These are phyloP conservation scores for Hyphopichia burtonii DNA, from an alignment of 1,139 yeast species.

Conservation along the genomic window DNA sequence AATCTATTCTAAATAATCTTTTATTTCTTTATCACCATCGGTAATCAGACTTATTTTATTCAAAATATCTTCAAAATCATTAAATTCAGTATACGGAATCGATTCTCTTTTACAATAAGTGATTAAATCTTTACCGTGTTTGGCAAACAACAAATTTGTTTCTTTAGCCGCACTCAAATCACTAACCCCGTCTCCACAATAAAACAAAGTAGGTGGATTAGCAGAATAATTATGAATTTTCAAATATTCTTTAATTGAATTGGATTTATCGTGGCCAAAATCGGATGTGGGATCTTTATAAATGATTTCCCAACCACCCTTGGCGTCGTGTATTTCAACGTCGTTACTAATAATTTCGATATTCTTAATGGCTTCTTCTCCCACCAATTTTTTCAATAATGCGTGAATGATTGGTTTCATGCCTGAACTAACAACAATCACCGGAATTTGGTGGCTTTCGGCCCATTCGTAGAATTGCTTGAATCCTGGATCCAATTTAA, in stretches of 20 bases:
- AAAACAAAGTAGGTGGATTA: constrained; percentile 60
- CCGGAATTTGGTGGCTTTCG: constrained; percentile 64
- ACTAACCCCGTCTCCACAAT: constrained; percentile 97
- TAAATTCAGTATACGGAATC: constrained; percentile 84
- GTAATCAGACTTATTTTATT: constrained; percentile 40
- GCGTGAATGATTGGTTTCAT: constrained; percentile 90
- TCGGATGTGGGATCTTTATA: constrained; percentile 77
- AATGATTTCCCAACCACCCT: constrained; percentile 71
- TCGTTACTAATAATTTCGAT: constrained; percentile 84
- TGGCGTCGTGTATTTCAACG: constrained; percentile 53
- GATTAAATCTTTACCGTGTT: constrained; percentile 86
- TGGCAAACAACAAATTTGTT: constrained; percentile 90
- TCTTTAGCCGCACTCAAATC: constrained; percentile 95
- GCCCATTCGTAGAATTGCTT: constrained; percentile 81
- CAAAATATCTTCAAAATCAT: constrained; percentile 71
- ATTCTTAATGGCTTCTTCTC: constrained; percentile 67
- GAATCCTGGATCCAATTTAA: constrained; percentile 89
- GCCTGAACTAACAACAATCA: constrained; percentile 82
- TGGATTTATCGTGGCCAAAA: constrained; percentile 94
- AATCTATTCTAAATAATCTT: background rate
- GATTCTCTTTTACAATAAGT: constrained; percentile 76
- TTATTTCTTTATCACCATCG: constrained; percentile 16
- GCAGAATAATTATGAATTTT: constrained; percentile 36
- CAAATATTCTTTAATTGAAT: constrained; percentile 70
- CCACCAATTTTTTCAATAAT: constrained; percentile 69